Base-by-base conservation (phyloP, 306 rosid genomes). In the Ormosia semicastrata region DNA sequence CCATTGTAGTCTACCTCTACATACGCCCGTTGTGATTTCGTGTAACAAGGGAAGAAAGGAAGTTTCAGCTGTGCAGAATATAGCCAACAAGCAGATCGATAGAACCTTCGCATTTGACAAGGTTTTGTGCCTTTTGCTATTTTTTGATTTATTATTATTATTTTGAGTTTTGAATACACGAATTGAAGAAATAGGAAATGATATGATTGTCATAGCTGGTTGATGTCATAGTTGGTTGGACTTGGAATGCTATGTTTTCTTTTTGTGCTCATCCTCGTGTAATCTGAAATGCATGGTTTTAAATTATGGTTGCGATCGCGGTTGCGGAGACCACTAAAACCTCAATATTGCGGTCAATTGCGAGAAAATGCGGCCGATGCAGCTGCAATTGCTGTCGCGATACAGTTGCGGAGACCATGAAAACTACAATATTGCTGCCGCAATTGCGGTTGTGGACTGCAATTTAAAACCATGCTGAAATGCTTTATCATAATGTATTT, bases 41-140 rank as follows among this genome's bases (percentile, higher is more conserved):
- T 95, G 98, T 73, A 84, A 89, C 73, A 98, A 95, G 56, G 82
- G 80, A 37, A 87, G 97, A 83, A 87, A 89, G 76, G 99, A 95
- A 72, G 97, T 95, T 75, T 86, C 82, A 10, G 99, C 99, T 36
- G 72, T 95, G 24, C 99, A 95, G 92, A 92, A 34, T 81, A 93
- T 95, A 75, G 99, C 99, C 80, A 95, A 95, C 85, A 95, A 95
- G 90, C 99, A 95, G 90, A 95, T 95, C 86, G 99, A 95, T 86
- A 89, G 97, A 89, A 92, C 97, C 60, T 95, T 95, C 63, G 87
- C 76, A n/a, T 95, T 93, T 83, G 99, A 95, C 73, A 95, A 95
- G 99, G 99, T 95, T 53, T 71, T 67, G 4, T 17, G 1, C 6
- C 4, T 68, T 70, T 64, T 46, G 6, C 53, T 24, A 24, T 24